phyloP scores from a whole-genome alignment of 257 asterid species.

The Misopates orontium region DNA sequence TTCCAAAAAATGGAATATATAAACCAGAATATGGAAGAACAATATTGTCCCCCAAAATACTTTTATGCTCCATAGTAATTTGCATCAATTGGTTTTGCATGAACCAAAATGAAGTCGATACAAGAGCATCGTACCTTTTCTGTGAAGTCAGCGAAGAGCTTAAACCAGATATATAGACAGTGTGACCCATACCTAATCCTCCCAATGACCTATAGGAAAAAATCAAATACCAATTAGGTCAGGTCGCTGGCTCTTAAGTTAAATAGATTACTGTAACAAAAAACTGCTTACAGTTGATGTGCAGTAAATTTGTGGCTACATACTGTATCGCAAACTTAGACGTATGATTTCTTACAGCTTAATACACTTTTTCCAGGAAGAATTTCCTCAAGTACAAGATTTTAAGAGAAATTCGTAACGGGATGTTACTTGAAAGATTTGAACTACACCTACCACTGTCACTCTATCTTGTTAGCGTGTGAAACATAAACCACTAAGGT shows the following conservation, averaged over 20 bases:
- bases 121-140: conserved; percentile 46
- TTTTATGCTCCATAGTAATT: not conserved
- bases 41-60: not conserved
- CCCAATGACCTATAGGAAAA: conserved; percentile 70
- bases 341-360: too few relatives aligned
- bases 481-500: too few relatives aligned
- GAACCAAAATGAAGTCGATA: conserved; percentile 12
- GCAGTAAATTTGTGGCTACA: not conserved
- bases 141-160: conserved; percentile 52
- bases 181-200: conserved; percentile 71
- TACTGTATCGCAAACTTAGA: too few relatives aligned
- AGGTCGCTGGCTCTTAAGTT: not conserved
- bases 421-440: too few relatives aligned
- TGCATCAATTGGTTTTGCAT: not conserved
- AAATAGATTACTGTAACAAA: not conserved
- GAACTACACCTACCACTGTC: too few relatives aligned
- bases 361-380: too few relatives aligned
- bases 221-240: conserved; percentile 4
- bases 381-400: too few relatives aligned
- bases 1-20: not conserved
- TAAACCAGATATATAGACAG: conserved; percentile 75
- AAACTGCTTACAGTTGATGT: not conserved
- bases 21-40: not conserved
- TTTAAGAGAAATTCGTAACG: too few relatives aligned
- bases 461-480: too few relatives aligned